Base-by-base conservation (phyloP, 208 protist species). In the Leishmania arabica region DNA sequence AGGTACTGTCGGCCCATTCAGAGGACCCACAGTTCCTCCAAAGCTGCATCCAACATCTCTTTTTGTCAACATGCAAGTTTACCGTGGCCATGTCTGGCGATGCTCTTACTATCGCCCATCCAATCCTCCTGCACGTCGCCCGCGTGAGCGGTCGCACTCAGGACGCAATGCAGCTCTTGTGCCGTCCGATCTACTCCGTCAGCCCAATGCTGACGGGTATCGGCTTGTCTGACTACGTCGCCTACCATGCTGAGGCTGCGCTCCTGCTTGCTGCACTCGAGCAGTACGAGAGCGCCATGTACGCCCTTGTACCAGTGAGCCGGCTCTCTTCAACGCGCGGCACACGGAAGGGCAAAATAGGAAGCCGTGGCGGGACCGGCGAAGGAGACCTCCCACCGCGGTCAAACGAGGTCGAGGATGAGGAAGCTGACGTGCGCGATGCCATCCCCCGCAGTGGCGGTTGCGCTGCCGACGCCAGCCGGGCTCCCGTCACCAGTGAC, bases 241-340 rank as follows among this genome's bases (percentile, higher is more conserved):
- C 66, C 19, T 94, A 93, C 74, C 90, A 90, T 73, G 76, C 73
- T 19, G 85, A 92, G 64, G 90, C 86, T 9, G 91, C 84, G 13
- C 66, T 92, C 15, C 73, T 94, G 15, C 81, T 91, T 49, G 83
- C 82, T 15, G 69, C 49, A 2, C 65, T 84, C 7, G 72, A 79
- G 3, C 83, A 75, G 54, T 93, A 90, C 86, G 82, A 77, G 13
- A 83, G 88, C 37, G 90, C 92, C 8, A 76, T 77, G 40, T 84
- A 82, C 49, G 82, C 78, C 31, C 77, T 86, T 60, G 65, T 87
- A 64, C 85, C 81, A 82, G 65, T 87, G 34, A 77, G 60, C 37
- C 80, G 37, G 21, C 65, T 86, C 45, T 54, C 66, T 19, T 24
- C 73, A 8, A 31, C 77, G 34, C 9, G 21, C 53, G 66, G 78